A percentile compares a stretch with the other conserved stretches of the same genome.
Evolutionary conservation across 257 asterid genomes (phyloP).

Genomic region (Marsdenia floribunda): DNA sequence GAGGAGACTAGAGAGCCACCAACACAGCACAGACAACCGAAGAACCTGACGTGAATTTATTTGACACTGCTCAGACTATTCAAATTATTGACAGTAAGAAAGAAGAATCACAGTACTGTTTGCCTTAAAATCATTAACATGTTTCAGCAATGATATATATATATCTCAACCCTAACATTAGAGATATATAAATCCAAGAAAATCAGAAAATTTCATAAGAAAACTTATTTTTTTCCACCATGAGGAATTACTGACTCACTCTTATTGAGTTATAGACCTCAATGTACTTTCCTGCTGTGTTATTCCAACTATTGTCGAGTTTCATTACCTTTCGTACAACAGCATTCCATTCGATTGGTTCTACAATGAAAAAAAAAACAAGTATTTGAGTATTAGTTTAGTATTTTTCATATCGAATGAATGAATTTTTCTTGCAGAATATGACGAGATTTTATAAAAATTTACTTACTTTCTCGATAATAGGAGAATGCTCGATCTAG

Average conservation of each 20-base stretch:
- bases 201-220: background rate
- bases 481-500: slow-evolving; percentile 61
- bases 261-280: slow-evolving; percentile 53
- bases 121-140: background rate
- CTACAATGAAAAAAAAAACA: slow-evolving; percentile 45
- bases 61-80: background rate
- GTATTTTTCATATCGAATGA: background rate
- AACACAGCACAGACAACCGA: too few relatives aligned
- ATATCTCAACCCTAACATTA: too few relatives aligned
- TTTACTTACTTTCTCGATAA: slow-evolving; percentile 56
- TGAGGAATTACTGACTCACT: slow-evolving; percentile 14
- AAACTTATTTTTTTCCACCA: too few relatives aligned
- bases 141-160: background rate
- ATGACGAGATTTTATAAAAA: background rate
- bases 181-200: background rate
- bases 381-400: too few relatives aligned
- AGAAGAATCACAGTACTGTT: background rate
- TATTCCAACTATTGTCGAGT: slow-evolving; percentile 75
- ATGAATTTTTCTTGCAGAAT: background rate
- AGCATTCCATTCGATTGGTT: slow-evolving; percentile 50
- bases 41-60: background rate
- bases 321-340: slow-evolving; percentile 51
- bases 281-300: slow-evolving; percentile 71
- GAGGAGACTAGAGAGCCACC: too few relatives aligned
- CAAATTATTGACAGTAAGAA: background rate